Base-by-base conservation (phyloP, 225 moss, liverwort and hornwort species). In the Pseudoscleropodium purum region DNA sequence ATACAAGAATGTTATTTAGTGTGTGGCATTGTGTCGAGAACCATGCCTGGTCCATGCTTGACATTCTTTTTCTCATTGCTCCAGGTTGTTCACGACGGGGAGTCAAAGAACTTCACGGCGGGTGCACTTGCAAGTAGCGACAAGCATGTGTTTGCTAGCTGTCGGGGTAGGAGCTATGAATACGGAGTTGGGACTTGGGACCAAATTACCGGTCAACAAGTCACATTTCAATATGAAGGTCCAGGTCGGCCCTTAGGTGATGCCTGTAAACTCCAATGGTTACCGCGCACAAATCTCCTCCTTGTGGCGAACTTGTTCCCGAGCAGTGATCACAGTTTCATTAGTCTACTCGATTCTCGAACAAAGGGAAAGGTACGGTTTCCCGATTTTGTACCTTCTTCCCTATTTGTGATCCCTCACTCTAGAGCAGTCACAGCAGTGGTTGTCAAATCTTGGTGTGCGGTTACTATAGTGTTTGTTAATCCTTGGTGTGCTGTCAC, bases 151-250 rank as follows among this genome's bases (percentile, higher is more conserved):
- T 95, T 89, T 85, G 95, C 95, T 65, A 93, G 92, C 89, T 95
- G 95, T 81, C 90, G 95, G 59, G 95, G 94, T 81, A 91, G 95
- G 87, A 94, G 94, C 91, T 94, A 94, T 43, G 94, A 94, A 86
- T 93, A 95, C 79, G 95, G 95, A 37, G 90, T 95, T 77, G 95
- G 94, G 27, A 95, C 91, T 51, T 95, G 95, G 95, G 95, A 95
- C 85, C 95, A 95, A 81, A 91, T 90, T 47, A 94, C 94, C 20
- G 95, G 95, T 73, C 94, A 94, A 85, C 95, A 95, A 89, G 87
- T 91, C 59, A 89, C 93, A 19, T 95, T 95, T 84, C 84, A 93
- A 61, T 95, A 95, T 75, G 95, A 95, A 91, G 94, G 92, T 65
- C 93, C 94, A 57, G 92, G 92, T 61, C 93, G 93, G 83, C 94